Percentiles rank a stretch among this genome's conserved stretches.
phyloP scores from a whole-genome alignment of 75 land plant genomes.

The Cunninghamia lanceolata region DNA sequence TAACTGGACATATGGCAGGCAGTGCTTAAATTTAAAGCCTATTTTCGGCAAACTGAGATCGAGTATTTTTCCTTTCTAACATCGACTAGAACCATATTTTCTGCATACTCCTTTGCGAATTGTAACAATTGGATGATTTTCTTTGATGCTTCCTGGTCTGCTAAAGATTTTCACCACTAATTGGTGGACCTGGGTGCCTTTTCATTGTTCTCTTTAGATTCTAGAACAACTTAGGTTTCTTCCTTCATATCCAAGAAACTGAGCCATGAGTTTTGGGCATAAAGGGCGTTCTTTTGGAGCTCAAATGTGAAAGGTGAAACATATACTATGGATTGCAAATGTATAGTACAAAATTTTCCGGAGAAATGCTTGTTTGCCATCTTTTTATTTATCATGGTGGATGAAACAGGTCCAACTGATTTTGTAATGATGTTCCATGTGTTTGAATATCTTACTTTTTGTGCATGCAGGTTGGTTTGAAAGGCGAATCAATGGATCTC shows the following conservation, averaged over 20 bases:
- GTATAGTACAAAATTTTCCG: not conserved
- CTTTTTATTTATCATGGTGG: not conserved
- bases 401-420: not conserved
- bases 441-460: not conserved
- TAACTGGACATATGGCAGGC: not conserved
- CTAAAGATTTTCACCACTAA: not conserved
- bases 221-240: not conserved
- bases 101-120: not conserved
- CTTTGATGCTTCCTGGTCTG: not conserved
- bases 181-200: not conserved
- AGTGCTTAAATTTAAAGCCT: not conserved
- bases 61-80: not conserved
- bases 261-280: not conserved
- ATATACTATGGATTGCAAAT: not conserved
- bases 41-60: not conserved
- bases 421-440: not conserved
- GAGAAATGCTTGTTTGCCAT: not conserved
- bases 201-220: not conserved
- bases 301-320: not conserved
- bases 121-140: not conserved
- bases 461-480: slow-evolving; percentile 53
- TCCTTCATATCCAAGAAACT: not conserved
- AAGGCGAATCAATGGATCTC: slow-evolving; percentile 63
- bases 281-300: not conserved
- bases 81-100: not conserved